These are phyloP conservation scores for Paraphoma sp. DNA, from an alignment of 2,329 filamentous ascomycete genomes.

Conservation along the genomic window DNA sequence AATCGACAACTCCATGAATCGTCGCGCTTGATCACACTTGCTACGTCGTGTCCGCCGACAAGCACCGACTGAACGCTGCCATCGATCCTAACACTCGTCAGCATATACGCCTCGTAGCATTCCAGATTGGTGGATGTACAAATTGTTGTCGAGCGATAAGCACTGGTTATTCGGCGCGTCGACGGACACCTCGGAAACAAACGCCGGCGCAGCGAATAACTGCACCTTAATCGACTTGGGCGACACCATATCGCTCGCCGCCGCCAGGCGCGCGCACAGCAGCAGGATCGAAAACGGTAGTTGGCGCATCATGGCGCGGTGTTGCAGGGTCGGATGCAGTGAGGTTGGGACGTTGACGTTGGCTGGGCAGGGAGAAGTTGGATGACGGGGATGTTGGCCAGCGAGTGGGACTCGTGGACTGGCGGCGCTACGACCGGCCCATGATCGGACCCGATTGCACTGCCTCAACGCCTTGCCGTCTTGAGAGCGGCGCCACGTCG, in stretches of 20 bases:
- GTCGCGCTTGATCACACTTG: slow-evolving; percentile 26
- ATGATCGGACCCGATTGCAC: background rate
- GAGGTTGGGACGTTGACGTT: background rate
- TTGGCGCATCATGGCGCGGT: slow-evolving; percentile 14
- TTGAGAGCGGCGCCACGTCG: background rate
- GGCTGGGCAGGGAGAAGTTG: background rate
- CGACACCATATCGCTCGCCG: slow-evolving; percentile 27
- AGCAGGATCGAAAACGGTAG: slow-evolving; percentile 7
- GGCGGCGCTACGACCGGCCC: background rate
- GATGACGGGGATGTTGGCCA: background rate
- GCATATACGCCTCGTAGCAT: background rate
- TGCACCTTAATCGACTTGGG: slow-evolving; percentile 41
- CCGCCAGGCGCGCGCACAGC: slow-evolving; percentile 6
- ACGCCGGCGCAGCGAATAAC: slow-evolving; percentile 41
- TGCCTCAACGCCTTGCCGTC: background rate
- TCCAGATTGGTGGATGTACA: slow-evolving; percentile 21
- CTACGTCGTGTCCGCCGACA: slow-evolving; percentile 38
- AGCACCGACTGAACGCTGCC: slow-evolving; percentile 40
- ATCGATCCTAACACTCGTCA: slow-evolving; percentile 32
- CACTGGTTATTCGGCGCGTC: slow-evolving; percentile 40
- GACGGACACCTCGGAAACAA: slow-evolving; percentile 38
- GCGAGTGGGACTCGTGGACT: background rate
- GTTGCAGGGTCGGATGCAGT: background rate
- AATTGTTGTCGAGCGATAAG: slow-evolving; percentile 40
- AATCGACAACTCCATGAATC: slow-evolving; percentile 45